Conservation (phyloP, 345 rosid genomes). For the Sisymbrium altissimum region DNA sequence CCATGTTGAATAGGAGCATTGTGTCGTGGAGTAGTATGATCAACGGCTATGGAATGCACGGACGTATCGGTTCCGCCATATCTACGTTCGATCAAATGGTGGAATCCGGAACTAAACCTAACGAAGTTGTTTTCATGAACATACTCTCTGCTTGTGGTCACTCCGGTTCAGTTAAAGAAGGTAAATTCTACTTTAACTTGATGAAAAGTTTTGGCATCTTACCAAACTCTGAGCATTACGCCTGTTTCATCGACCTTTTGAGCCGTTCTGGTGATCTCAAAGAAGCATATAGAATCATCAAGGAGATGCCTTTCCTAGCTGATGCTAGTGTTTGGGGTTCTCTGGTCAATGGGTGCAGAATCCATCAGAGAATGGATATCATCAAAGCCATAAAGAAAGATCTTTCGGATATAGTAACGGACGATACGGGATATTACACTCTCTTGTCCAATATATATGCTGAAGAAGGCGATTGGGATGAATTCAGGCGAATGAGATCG, state of each 20-base stretch:
- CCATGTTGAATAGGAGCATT: constrained; percentile 49
- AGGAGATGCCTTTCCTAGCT: constrained; percentile 58
- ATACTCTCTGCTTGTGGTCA: constrained; percentile 81
- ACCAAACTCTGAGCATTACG: constrained; percentile 68
- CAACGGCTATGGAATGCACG: constrained; percentile 74
- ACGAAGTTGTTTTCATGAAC: constrained; percentile 78
- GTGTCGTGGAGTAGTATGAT: constrained; percentile 84
- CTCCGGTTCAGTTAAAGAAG: constrained; percentile 63
- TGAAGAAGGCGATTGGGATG: constrained; percentile 75
- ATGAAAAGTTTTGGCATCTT: constrained; percentile 55
- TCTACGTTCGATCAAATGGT: constrained; percentile 63
- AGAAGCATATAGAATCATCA: constrained; percentile 59
- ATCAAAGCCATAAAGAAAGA: constrained; percentile 46
- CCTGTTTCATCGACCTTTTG: constrained; percentile 78
- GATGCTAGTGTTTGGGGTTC: constrained; percentile 70
- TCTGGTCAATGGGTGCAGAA: constrained; percentile 74
- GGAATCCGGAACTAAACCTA: constrained; percentile 57
- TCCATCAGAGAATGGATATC: constrained; percentile 67
- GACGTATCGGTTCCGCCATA: constrained; percentile 47
- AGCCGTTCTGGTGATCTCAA: constrained; percentile 74
- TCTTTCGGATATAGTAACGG: constrained; percentile 39
- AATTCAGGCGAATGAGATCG: constrained; percentile 46
- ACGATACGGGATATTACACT: constrained; percentile 67
- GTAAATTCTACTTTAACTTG: constrained; percentile 51
- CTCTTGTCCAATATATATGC: constrained; percentile 72